Evolutionary conservation across 768 basidiomycete species (phyloP).

Genomic region (Dacryopinax spathularia): DNA sequence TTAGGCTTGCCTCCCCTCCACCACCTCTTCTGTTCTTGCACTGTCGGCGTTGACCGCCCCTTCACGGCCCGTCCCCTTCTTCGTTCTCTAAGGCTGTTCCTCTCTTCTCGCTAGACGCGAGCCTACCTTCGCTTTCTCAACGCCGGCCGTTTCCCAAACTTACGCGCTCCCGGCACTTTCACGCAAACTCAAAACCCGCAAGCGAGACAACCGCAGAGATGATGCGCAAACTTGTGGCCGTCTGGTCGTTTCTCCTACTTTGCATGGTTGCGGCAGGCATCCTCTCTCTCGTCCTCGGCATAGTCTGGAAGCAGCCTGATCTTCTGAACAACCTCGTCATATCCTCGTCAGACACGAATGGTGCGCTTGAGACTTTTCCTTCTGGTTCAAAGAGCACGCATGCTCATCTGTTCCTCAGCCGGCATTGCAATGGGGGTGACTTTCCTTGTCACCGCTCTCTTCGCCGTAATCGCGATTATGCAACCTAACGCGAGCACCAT

Average conservation of each 20-base stretch:
- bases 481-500: constrained; percentile 53
- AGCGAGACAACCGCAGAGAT: constrained; percentile 27
- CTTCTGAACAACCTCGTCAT: constrained; percentile 64
- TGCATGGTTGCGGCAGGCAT: constrained; percentile 56
- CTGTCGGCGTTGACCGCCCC: background rate
- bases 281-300: constrained; percentile 48
- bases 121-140: background rate
- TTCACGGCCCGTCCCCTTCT: background rate
- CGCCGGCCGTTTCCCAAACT: constrained; percentile 3
- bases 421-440: constrained; percentile 55
- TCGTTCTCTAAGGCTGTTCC: background rate
- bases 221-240: constrained; percentile 52
- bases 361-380: constrained; percentile 28
- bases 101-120: background rate
- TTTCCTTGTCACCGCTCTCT: constrained; percentile 48
- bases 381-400: constrained; percentile 1
- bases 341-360: constrained; percentile 39
- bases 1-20: background rate
- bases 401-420: constrained; percentile 30
- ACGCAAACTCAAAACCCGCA: background rate
- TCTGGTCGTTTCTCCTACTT: constrained; percentile 60
- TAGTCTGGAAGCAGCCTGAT: constrained; percentile 55
- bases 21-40: background rate
- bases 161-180: background rate
- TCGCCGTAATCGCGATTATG: constrained; percentile 58